These are phyloP conservation scores for Pichia scutulata DNA, from an alignment of 805 yeast species.

Conservation along the genomic window DNA sequence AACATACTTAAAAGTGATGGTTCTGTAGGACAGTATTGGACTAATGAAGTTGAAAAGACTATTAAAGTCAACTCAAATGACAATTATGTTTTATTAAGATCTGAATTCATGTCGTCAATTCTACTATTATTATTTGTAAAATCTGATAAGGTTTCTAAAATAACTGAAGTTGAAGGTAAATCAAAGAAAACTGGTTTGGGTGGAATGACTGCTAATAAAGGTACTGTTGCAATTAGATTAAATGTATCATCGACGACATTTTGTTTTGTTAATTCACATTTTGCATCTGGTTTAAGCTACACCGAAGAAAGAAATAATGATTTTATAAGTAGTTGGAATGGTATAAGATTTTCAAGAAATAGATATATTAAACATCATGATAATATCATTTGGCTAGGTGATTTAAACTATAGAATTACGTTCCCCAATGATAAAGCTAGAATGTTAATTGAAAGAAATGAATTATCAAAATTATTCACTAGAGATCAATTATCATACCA, in stretches of 20 bases:
- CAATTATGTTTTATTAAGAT: constrained; percentile 55
- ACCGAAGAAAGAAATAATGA: constrained; percentile 82
- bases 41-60: constrained; percentile 51
- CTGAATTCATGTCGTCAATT: constrained; percentile 69
- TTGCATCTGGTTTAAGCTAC: constrained; percentile 87
- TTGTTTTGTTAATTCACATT: constrained; percentile 82
- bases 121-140: constrained; percentile 57
- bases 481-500: constrained; percentile 76
- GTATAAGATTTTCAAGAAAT: constrained; percentile 74
- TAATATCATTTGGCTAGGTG: constrained; percentile 89
- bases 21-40: constrained; percentile 77
- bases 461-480: constrained; percentile 45
- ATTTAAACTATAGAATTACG: constrained; percentile 75
- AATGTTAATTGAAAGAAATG: constrained; percentile 37
- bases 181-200: constrained; percentile 92
- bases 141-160: constrained; percentile 35
- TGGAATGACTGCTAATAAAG: constrained; percentile 95
- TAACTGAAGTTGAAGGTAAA: constrained; percentile 89
- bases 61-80: constrained; percentile 38
- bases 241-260: constrained; percentile 72
- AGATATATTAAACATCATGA: constrained; percentile 76
- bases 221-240: constrained; percentile 90
- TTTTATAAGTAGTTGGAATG: constrained; percentile 64
- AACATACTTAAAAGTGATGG: constrained; percentile 81
- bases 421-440: constrained; percentile 72